phyloP scores from a whole-genome alignment of 179 eudicot genomes.

The Heliamphora pulchella region DNA sequence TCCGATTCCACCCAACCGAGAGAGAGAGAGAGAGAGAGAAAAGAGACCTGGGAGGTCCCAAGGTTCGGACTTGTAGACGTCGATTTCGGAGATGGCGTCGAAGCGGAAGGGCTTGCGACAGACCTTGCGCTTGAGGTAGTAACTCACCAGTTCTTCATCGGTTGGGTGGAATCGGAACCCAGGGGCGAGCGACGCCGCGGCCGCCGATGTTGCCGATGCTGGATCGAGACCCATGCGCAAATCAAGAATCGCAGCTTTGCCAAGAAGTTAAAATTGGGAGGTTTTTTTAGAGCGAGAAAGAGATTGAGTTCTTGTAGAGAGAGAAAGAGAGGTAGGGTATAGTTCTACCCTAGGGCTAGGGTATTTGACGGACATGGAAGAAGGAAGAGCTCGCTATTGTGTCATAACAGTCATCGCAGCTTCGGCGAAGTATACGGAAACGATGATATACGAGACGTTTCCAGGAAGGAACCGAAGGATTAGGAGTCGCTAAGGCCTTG shows the following conservation, averaged over 20 bases:
- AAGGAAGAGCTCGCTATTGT: too few relatives aligned
- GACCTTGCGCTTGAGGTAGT: slow-evolving; percentile 58
- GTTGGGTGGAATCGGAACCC: slow-evolving; percentile 89
- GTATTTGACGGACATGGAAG: too few relatives aligned
- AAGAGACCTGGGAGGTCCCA: slow-evolving; percentile 72
- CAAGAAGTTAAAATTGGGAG: too few relatives aligned
- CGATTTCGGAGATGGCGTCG: slow-evolving; percentile 65
- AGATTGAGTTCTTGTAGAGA: too few relatives aligned
- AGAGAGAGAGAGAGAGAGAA: neutral
- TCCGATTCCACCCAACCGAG: neutral
- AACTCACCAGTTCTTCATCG: slow-evolving; percentile 68
- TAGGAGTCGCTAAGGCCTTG: too few relatives aligned
- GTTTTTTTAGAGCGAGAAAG: too few relatives aligned
- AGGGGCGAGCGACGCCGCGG: slow-evolving; percentile 45
- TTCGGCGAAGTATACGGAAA: too few relatives aligned
- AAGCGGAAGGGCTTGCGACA: slow-evolving; percentile 55
- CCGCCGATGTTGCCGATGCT: neutral
- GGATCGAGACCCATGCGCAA: slow-evolving; percentile 15
- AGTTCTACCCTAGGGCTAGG: too few relatives aligned
- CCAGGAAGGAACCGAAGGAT: too few relatives aligned
- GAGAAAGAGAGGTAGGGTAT: too few relatives aligned
- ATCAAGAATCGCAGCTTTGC: neutral
- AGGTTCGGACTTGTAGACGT: slow-evolving; percentile 69
- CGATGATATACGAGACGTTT: too few relatives aligned
- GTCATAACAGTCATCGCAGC: too few relatives aligned